phyloP scores from a whole-genome alignment of 306 rosid species.

The Cucurbita maxima region DNA sequence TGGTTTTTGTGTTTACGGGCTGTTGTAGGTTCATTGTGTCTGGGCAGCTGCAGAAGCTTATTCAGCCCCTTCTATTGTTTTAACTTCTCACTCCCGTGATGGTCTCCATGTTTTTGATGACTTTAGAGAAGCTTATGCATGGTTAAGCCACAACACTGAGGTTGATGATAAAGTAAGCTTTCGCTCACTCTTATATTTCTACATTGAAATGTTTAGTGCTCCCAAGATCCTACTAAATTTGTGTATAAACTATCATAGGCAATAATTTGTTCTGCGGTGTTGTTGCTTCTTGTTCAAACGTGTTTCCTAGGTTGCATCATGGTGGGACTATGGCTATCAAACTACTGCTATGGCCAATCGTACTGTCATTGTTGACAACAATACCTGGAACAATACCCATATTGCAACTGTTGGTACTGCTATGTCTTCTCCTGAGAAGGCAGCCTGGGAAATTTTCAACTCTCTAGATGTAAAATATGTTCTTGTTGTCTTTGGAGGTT shows the following conservation, averaged over 20 bases:
- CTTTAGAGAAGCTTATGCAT: slow-evolving; percentile 96
- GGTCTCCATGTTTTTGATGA: slow-evolving; percentile 99
- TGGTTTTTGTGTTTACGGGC: neutral
- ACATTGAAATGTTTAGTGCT: neutral
- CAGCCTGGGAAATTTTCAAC: slow-evolving; percentile 96
- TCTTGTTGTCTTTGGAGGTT: slow-evolving; percentile 99
- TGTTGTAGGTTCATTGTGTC: slow-evolving; percentile 83
- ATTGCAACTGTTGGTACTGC: slow-evolving; percentile 99
- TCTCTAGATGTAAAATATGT: slow-evolving; percentile 97
- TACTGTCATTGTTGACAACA: slow-evolving; percentile 96
- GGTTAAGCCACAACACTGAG: slow-evolving; percentile 98
- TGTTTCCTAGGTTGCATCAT: slow-evolving; percentile 80
- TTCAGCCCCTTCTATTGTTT: slow-evolving; percentile 98
- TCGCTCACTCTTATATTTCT: slow-evolving; percentile 1
- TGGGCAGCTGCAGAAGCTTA: slow-evolving; percentile 99
- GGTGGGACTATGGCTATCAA: slow-evolving; percentile 99
- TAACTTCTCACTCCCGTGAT: slow-evolving; percentile 67
- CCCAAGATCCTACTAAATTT: neutral
- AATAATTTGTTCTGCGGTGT: neutral
- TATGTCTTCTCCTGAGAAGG: slow-evolving; percentile 99
- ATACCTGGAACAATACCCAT: slow-evolving; percentile 99
- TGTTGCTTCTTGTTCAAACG: slow-evolving; percentile 6
- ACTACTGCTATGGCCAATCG: slow-evolving; percentile 99
- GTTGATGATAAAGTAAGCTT: slow-evolving; percentile 86
- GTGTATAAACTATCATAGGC: neutral